These are phyloP conservation scores for Besnoitia besnoiti DNA, from an alignment of 169 alveolate genomes.

Conservation along the genomic window DNA sequence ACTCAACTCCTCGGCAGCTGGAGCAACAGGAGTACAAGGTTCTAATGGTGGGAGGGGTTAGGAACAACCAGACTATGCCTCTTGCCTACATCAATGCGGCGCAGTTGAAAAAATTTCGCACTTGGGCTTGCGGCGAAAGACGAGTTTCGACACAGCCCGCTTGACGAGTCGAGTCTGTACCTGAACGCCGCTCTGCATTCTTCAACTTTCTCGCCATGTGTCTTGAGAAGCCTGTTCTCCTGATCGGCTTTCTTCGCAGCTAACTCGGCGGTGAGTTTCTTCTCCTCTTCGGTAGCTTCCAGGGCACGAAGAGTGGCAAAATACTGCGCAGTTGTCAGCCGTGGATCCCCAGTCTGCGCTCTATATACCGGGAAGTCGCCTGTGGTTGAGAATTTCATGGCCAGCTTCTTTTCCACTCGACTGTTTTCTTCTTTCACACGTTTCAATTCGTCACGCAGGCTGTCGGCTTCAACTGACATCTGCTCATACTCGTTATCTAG, in stretches of 20 bases:
- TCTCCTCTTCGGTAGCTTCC: not conserved
- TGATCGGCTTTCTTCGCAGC: not conserved
- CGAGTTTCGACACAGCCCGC: not conserved
- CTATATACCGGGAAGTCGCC: slow-evolving; percentile 17
- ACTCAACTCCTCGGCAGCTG: too few relatives aligned
- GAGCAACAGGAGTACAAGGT: too few relatives aligned
- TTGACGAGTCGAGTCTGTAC: not conserved
- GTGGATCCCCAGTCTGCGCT: slow-evolving; percentile 30
- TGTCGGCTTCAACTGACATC: not conserved
- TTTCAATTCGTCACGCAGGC: not conserved
- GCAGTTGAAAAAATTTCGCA: too few relatives aligned
- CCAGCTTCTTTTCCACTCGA: not conserved
- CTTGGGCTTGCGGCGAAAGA: too few relatives aligned
- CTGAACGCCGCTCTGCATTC: slow-evolving; percentile 34
- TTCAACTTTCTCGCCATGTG: slow-evolving; percentile 5
- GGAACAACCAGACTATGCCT: too few relatives aligned
- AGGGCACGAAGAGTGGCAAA: not conserved
- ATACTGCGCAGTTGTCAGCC: not conserved
- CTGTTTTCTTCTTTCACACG: slow-evolving; percentile 16
- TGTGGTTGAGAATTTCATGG: not conserved
- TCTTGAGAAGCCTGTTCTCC: not conserved
- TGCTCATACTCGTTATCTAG: slow-evolving; percentile 3
- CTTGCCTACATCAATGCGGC: too few relatives aligned
- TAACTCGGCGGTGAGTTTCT: not conserved
- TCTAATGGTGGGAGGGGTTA: too few relatives aligned